A percentile compares a stretch with the other conserved stretches of the same genome.
These are phyloP conservation scores for Nyctanthes arbortristis DNA, from an alignment of 257 asterid genomes.

Conservation along the genomic window DNA sequence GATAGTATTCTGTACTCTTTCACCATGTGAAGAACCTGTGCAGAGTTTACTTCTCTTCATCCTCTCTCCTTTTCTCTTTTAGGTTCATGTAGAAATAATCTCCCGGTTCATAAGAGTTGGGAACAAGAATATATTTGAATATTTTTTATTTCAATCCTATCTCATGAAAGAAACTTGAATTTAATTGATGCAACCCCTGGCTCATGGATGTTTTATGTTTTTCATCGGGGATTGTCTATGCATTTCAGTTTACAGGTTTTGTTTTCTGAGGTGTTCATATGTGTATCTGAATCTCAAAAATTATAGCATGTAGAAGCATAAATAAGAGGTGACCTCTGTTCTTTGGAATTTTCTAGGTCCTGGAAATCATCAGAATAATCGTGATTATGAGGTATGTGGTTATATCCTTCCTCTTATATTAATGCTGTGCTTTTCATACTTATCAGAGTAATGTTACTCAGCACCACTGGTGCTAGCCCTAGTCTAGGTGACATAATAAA, in stretches of 20 bases:
- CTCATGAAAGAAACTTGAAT: not conserved
- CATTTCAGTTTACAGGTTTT: not conserved
- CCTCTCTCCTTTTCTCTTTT: not conserved
- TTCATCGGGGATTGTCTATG: not conserved
- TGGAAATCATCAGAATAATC: conserved; percentile 57
- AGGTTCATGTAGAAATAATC: not conserved
- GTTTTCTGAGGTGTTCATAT: conserved; percentile 5
- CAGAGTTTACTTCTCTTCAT: conserved; percentile 14
- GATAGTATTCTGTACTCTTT: not conserved
- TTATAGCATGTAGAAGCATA: not conserved
- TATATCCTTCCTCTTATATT: conserved; percentile 2
- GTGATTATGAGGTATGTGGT: conserved; percentile 60
- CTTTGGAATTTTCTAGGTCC: conserved; percentile 57
- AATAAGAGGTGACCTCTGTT: conserved; percentile 5
- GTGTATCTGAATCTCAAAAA: not conserved
- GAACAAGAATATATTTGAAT: not conserved
- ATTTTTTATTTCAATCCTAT: not conserved
- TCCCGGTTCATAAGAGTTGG: not conserved
- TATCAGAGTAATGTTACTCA: too few species aligned
- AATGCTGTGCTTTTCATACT: conserved; percentile 16
- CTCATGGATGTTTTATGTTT: not conserved
- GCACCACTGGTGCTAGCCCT: too few species aligned
- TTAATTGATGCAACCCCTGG: not conserved
- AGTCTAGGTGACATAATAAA: too few species aligned
- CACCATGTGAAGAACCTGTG: not conserved